Conservation (phyloP, 2,329 filamentous ascomycete species). For the Beauveria brongniartii region DNA sequence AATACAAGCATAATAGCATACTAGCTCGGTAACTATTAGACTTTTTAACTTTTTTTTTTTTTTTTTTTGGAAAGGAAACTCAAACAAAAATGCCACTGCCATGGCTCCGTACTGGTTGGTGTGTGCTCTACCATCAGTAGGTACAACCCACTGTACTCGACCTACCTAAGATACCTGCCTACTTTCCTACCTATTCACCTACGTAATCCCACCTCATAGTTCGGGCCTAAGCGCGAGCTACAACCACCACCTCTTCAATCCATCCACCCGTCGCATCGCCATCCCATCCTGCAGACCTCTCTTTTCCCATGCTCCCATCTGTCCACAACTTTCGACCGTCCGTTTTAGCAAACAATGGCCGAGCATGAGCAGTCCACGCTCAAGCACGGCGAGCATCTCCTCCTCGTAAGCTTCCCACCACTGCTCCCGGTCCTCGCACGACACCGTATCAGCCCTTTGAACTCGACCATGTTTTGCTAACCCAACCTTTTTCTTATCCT, state of each 20-base stretch:
- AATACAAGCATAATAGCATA: too few species aligned
- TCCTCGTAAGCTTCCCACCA: constrained; percentile 36
- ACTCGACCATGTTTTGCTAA: background rate
- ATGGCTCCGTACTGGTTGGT: too few species aligned
- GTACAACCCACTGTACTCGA: too few species aligned
- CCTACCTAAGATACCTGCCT: too few species aligned
- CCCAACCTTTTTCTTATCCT: background rate
- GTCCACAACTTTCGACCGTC: background rate
- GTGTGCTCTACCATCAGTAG: too few species aligned
- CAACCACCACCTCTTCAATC: background rate
- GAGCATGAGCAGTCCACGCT: constrained; percentile 58
- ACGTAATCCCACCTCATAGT: background rate
- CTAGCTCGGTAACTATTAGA: too few species aligned
- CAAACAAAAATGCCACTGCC: too few species aligned
- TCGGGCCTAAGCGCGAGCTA: background rate
- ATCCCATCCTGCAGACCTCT: background rate
- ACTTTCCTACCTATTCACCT: background rate
- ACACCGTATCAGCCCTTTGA: background rate
- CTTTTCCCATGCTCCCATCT: background rate
- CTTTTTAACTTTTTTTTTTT: too few species aligned
- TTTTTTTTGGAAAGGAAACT: too few species aligned
- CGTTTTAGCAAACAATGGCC: constrained; percentile 36
- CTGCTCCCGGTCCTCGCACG: background rate
- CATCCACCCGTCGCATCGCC: background rate
- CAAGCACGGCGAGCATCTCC: constrained; percentile 66